Base-by-base conservation (phyloP, 1,284 basidiomycete genomes). In the Trametes sp. region DNA sequence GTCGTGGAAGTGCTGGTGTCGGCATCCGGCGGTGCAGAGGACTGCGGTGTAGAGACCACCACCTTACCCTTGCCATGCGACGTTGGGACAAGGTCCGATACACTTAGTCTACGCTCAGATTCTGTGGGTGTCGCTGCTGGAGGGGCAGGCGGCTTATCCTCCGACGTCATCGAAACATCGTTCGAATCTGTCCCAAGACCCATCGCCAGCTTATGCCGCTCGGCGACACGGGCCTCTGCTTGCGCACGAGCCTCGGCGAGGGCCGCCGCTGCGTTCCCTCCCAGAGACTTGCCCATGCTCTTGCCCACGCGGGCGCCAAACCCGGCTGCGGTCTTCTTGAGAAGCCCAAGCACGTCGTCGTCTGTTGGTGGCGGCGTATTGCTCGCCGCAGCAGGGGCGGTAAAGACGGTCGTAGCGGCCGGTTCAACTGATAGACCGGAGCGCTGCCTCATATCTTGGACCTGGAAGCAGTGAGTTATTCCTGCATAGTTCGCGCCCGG, bases 221-320 rank as follows among this genome's bases (percentile, higher is more conserved):
- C 83, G 1, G 86, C 89, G 14, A 93, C 81, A 60, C 84, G 82
- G 6, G 87, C 89, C 72, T 92, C 87, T 6, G 90, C 90, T 48
- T 86, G 86, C 3, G 88, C 88, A 59, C 84, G 80, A 11, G 89
- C 89, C 74, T 90, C 87, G 9, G 88, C 89, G 16, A 92, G 80
- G 21, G 86, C 87, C 23, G 81, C 84, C 3, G 82, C 86, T 13
- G 84, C 82, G n/a, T 74, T 77, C 13, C 81, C 84, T 49, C 87
- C 87, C 7, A 89, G 71, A n/a, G 89, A 87, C 71, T 86, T 91
- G 56, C 83, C 82, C 72, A 81, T 78, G 55, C 82, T 84, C 72
- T 87, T 90, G n/a, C 82, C 83, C 48, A 81, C 72, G 6, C 83
- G 84, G n/a, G 83, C 79, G n/a, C 87, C 87, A 38, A 89, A 77